Conservation (phyloP, 139 green algal species). For the Closterium sp. region DNA sequence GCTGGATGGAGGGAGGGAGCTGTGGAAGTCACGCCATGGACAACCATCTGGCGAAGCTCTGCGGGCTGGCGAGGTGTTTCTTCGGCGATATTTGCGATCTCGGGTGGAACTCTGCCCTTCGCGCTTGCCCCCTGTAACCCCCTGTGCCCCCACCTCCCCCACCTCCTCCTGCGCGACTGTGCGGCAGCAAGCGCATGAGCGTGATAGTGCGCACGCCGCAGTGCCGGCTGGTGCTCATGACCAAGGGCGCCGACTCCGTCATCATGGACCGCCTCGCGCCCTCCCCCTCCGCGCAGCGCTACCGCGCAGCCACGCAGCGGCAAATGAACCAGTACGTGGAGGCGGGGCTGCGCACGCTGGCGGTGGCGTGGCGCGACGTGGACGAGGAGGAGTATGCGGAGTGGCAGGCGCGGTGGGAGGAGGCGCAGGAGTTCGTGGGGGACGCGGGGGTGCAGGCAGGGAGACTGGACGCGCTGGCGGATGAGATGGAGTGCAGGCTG, state of each 20-base stretch:
- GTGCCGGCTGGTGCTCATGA: constrained; percentile 72
- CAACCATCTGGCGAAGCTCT: too few relatives aligned
- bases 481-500: constrained; percentile 58
- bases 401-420: constrained; percentile 35
- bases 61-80: too few relatives aligned
- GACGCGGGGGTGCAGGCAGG: constrained; percentile 57
- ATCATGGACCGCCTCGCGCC: constrained; percentile 66
- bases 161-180: constrained; percentile 81
- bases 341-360: constrained; percentile 82
- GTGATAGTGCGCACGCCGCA: constrained; percentile 62
- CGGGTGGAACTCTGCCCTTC: too few relatives aligned
- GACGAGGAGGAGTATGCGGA: constrained; percentile 40
- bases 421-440: constrained; percentile 16
- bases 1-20: too few relatives aligned
- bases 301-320: constrained; percentile 41
- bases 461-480: constrained; percentile 57
- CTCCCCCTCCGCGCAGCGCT: constrained; percentile 6
- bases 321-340: constrained; percentile 76
- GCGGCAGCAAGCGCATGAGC: constrained; percentile 58
- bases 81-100: too few relatives aligned
- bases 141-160: constrained; percentile 69
- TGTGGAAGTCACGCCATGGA: too few relatives aligned
- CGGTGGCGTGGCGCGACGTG: constrained; percentile 40
- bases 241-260: constrained; percentile 84
- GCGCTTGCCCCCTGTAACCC: too few relatives aligned